Base-by-base conservation (phyloP, 1,284 basidiomycete genomes). In the Fomitopsis betulina region DNA sequence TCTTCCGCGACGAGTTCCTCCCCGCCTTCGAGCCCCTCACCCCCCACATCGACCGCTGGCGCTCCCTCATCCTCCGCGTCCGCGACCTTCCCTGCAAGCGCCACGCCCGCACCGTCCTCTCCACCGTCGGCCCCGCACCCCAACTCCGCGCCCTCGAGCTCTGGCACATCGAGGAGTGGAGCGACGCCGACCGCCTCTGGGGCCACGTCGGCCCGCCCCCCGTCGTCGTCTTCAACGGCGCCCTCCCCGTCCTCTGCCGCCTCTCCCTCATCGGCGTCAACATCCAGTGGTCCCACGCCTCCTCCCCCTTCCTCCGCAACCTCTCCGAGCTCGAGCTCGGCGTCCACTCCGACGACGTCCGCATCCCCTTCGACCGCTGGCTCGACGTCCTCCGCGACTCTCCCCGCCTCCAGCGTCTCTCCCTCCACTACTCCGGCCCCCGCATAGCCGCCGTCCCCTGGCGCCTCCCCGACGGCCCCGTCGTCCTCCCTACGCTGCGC, bases 201-300 rank as follows among this genome's bases (percentile, higher is more conserved):
- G 69, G 78, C 54, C 80, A 81, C 12, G 85, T 82, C 23, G 78
- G 81, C 61, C 73, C 78, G n/a, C 77, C 79, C 4, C 83, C 83
- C 15, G 83, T 85, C 19, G 70, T 75, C 60, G 77, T 83, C 40
- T 84, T 85, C 68, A 69, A 70, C 62, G 81, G 82, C 62, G 59
- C 66, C 15, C 73, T 83, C 21, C 83, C 83, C 15, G 66, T 69
- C 12, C 70, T 85, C 37, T 75, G 72, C 61, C 79, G 83, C 63
- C 75, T 85, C 53, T 81, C 81, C 30, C 73, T 86, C 56, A 82
- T 84, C 61, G 84, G 84, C 56, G 84, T 86, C 58, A 85, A 85
- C 67, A 75, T 86, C 40, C 80, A 81, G 4, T 86, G 83, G 83
- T 72, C 72, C 3, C 23, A 27, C 10, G n/a, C 23, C 15, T 68